These are phyloP conservation scores for Lanmaoa pseudosensibilis DNA, from an alignment of 768 basidiomycete genomes.

Conservation along the genomic window DNA sequence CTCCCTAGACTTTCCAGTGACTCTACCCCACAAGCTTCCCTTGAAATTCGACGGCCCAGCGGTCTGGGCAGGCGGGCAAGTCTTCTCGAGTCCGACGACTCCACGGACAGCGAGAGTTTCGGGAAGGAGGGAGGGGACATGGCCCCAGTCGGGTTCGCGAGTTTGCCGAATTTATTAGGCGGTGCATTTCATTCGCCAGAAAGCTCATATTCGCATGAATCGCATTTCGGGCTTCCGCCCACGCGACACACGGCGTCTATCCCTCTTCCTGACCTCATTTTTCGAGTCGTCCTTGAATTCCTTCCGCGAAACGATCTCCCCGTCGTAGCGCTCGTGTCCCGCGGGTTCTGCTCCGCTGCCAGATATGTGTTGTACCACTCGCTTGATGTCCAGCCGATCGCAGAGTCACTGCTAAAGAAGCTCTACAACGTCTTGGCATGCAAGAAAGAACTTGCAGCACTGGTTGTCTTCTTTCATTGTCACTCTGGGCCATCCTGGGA, in stretches of 20 bases:
- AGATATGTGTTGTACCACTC: constrained; percentile 25
- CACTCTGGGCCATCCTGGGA: constrained; percentile 23
- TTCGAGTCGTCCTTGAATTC: constrained; percentile 22
- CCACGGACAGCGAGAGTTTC: constrained; percentile 10
- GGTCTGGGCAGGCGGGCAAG: constrained; percentile 34
- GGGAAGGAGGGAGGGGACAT: neutral
- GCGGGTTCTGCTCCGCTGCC: constrained; percentile 19
- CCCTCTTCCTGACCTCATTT: constrained; percentile 20
- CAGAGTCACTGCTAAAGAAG: constrained; percentile 12
- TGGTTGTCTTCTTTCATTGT: constrained; percentile 26
- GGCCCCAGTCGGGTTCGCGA: constrained; percentile 8
- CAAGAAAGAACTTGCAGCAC: constrained; percentile 21
- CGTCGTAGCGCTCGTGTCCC: constrained; percentile 26
- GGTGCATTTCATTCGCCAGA: constrained; percentile 10
- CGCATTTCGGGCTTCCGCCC: neutral
- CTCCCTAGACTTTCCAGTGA: constrained; percentile 27
- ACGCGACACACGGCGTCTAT: neutral
- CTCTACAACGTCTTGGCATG: constrained; percentile 23
- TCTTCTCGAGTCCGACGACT: constrained; percentile 19
- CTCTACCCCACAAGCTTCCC: constrained; percentile 24
- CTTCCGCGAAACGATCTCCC: constrained; percentile 20
- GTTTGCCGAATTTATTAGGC: constrained; percentile 22
- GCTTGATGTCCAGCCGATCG: constrained; percentile 19
- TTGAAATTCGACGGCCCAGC: constrained; percentile 35
- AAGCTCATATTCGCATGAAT: neutral